phyloP scores from a whole-genome alignment of 768 basidiomycete species.

The Royoungia palumana region DNA sequence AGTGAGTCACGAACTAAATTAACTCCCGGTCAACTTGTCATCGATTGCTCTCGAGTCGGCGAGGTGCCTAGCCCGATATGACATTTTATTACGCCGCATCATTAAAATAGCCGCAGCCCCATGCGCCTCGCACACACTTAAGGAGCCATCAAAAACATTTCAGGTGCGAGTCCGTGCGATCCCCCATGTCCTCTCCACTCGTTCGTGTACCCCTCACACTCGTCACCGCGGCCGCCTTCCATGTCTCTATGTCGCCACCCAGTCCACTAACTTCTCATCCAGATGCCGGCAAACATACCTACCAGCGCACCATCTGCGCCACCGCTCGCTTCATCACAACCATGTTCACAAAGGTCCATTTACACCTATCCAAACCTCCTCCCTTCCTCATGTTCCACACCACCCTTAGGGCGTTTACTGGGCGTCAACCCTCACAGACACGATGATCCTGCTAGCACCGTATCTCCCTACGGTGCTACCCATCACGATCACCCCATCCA shows the following conservation, averaged over 20 bases:
- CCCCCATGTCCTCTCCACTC: conserved; percentile 18
- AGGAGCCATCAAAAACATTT: neutral
- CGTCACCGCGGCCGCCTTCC: conserved; percentile 41
- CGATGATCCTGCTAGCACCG: conserved; percentile 6
- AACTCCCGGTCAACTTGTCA: no score
- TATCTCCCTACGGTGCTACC: conserved; percentile 1
- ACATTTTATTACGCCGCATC: neutral
- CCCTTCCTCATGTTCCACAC: no score
- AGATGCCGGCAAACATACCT: conserved; percentile 1
- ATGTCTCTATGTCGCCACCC: conserved; percentile 44
- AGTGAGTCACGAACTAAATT: no score
- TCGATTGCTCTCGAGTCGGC: no score
- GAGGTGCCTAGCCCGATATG: neutral
- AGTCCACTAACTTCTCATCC: neutral
- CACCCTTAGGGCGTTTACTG: conserved; percentile 16
- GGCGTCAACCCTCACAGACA: conserved; percentile 10
- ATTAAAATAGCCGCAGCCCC: neutral
- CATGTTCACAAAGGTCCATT: conserved; percentile 17
- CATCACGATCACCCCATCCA: neutral
- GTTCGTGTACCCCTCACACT: conserved; percentile 44
- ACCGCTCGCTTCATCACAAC: conserved; percentile 7
- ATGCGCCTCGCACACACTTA: neutral
- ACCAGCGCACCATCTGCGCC: conserved; percentile 23
- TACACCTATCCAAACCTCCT: neutral
- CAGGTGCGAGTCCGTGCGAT: neutral